A percentile compares a stretch with the other conserved stretches of the same genome.
These are phyloP conservation scores for Phytophthora palmivora DNA, from an alignment of 352 stramenopile species.

Conservation along the genomic window DNA sequence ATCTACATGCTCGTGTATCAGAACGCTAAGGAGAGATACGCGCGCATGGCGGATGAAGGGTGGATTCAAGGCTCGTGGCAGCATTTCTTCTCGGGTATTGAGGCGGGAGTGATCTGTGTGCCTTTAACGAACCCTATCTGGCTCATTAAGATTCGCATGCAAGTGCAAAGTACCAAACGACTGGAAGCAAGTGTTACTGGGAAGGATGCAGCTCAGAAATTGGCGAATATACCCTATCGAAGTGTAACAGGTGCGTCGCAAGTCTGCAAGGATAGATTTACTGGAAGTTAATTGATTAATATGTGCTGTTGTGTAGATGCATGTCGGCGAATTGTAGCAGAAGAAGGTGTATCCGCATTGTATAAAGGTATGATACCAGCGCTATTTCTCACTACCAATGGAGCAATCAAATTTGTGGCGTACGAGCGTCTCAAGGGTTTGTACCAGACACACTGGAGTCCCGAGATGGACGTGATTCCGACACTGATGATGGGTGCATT, in stretches of 20 bases:
- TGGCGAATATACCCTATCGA: slow-evolving; percentile 69
- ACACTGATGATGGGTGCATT: slow-evolving; percentile 82
- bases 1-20: slow-evolving; percentile 99
- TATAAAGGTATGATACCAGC: slow-evolving; percentile 97
- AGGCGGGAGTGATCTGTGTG: slow-evolving; percentile 92
- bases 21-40: slow-evolving; percentile 91
- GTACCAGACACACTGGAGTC: slow-evolving; percentile 68
- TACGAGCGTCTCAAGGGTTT: slow-evolving; percentile 78
- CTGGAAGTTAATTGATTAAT: slow-evolving; percentile 2
- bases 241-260: slow-evolving; percentile 57
- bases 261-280: background rate
- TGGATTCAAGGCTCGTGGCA: slow-evolving; percentile 82
- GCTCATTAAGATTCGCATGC: slow-evolving; percentile 98
- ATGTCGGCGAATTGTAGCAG: slow-evolving; percentile 92
- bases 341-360: slow-evolving; percentile 94
- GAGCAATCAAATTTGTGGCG: slow-evolving; percentile 95
- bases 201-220: slow-evolving; percentile 64
- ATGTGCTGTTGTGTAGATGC: slow-evolving; percentile 73
- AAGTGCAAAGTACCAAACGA: slow-evolving; percentile 81
- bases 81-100: slow-evolving; percentile 84
- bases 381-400: slow-evolving; percentile 96
- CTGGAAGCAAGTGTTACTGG: slow-evolving; percentile 48
- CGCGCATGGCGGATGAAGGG: slow-evolving; percentile 69
- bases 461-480: slow-evolving; percentile 73
- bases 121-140: slow-evolving; percentile 98